Percentiles rank a stretch among this genome's conserved stretches.
Conservation (phyloP, 306 rosid species). For the Canavalia gladiata region DNA sequence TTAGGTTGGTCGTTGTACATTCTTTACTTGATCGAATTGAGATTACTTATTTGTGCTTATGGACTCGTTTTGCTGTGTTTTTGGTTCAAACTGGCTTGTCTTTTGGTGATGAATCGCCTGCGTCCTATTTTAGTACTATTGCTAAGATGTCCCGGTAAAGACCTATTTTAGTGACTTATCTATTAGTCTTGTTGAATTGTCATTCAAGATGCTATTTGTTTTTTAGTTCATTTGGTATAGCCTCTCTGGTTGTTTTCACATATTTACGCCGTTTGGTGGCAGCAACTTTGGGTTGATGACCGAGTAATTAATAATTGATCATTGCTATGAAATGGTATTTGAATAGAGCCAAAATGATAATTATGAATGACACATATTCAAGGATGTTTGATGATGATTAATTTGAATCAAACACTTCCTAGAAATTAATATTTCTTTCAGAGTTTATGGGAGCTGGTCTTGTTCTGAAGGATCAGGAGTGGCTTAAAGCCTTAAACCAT, state of each 20-base stretch:
- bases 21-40: constrained; percentile 58
- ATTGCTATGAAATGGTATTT: constrained; percentile 14
- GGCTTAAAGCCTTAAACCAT: constrained; percentile 25
- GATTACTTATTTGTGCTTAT: constrained; percentile 51
- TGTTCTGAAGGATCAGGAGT: constrained; percentile 2
- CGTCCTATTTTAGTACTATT: constrained; percentile 16
- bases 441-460: neutral
- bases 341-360: constrained; percentile 29
- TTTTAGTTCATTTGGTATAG: constrained; percentile 4
- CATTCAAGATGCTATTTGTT: constrained; percentile 19
- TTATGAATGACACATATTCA: neutral
- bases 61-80: constrained; percentile 23
- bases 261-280: constrained; percentile 31
- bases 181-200: neutral
- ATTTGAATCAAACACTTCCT: constrained; percentile 19
- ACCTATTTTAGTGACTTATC: neutral
- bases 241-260: constrained; percentile 13
- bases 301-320: constrained; percentile 8
- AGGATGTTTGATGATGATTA: neutral
- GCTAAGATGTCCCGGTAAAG: neutral
- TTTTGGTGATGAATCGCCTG: neutral
- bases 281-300: constrained; percentile 34
- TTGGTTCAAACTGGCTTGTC: constrained; percentile 47
- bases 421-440: neutral
- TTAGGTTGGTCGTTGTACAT: constrained; percentile 70